Evolutionary conservation across 2,329 filamentous ascomycete genomes (phyloP), one percentile per base, ranked within the genome.

Genomic region (Penicillium sp.): DNA sequence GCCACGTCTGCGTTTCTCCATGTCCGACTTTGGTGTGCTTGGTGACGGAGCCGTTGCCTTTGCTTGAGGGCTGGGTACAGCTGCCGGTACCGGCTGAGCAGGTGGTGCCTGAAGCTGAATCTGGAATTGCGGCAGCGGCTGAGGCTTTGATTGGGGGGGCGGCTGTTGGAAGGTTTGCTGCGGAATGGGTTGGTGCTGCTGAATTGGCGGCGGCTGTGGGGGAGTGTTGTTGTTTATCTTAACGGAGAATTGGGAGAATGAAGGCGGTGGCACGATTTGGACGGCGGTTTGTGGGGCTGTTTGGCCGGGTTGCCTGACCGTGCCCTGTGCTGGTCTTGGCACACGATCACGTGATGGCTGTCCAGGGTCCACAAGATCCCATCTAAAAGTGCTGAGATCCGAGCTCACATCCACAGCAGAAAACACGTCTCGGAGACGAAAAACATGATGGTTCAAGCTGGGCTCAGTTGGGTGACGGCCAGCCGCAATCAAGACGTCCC

Each of bases 401-500:
- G 82, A 79, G 9, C 73, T 72, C 53, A 73, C 70, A 48, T 82
- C 78, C 5, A 87, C 76, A 9, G 73, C 72, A 17, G 69, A 35
- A 48, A 86, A 77, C 3, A 71, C 77, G 7, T 75, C 73, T 44
- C 77, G 79, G 7, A 86, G 70, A 38, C 77, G 69, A 59, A 83
- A 78, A 62, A 90, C 75, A 75, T 90, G 87, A 31, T 81, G 78
- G 68, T 91, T 91, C 41, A 91, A 73, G 2, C 79, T 75, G 29
- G 82, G 75, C 72, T 88, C 84, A 9, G 82, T 82, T 0, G 88
- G 87, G 70, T 90, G 87, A 61, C 84, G 83, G 17, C 86, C 86
- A 13, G 86, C 81, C 17, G 86, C 85, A 54, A 90, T 82, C 11
- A 90, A 76, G 7, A 91, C 81, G 70, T 90, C 87, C 55, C 86